Evolutionary conservation across 495 filamentous ascomycete genomes (phyloP).

Genomic region (Astrocystis sublimbata): DNA sequence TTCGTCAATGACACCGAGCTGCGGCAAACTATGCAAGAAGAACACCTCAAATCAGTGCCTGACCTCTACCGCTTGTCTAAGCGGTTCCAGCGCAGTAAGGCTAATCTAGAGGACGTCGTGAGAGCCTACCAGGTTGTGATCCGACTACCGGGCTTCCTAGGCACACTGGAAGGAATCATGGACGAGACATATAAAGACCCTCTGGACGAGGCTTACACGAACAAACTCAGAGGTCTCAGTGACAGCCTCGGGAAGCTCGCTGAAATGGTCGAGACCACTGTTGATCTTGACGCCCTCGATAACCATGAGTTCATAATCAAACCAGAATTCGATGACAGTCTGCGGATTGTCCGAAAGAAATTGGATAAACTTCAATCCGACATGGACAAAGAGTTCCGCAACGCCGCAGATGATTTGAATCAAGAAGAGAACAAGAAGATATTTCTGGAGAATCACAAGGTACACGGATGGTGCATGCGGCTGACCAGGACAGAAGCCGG

Average conservation of each 20-base stretch:
- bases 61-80: conserved; percentile 93
- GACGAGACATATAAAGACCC: conserved; percentile 91
- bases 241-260: conserved; percentile 83
- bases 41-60: conserved; percentile 89
- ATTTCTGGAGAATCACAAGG: conserved; percentile 93
- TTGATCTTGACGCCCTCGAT: conserved; percentile 92
- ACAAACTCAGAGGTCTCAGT: conserved; percentile 72
- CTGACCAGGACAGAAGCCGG: conserved; percentile 88
- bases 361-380: conserved; percentile 81
- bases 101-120: conserved; percentile 93
- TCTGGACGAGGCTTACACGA: conserved; percentile 83
- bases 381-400: conserved; percentile 80
- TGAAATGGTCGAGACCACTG: conserved; percentile 98
- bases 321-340: conserved; percentile 90
- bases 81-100: conserved; percentile 87
- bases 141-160: conserved; percentile 85
- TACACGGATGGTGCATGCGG: conserved; percentile 96
- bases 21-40: conserved; percentile 96
- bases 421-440: conserved; percentile 98
- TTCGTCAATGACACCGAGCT: conserved; percentile 93
- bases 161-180: conserved; percentile 88
- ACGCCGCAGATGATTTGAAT: conserved; percentile 76
- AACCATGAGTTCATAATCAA: conserved; percentile 99
- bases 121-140: conserved; percentile 93
- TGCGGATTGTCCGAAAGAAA: conserved; percentile 84